Base-by-base conservation (phyloP, 208 protist species). In the Strigomonas culicis region DNA sequence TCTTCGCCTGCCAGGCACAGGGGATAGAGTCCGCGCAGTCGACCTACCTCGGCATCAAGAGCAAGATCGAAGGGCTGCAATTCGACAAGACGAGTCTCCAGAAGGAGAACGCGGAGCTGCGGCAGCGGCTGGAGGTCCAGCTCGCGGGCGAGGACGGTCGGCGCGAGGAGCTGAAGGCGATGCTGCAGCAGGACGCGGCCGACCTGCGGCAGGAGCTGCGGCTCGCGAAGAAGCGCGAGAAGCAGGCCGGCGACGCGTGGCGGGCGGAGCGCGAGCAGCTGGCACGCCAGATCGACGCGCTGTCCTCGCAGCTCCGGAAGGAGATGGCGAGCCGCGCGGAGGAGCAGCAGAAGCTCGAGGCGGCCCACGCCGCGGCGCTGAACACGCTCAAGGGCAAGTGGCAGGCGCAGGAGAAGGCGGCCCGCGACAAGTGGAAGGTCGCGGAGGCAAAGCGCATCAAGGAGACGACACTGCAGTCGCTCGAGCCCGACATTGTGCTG, bases 401-500 rank as follows among this genome's bases (percentile, higher is more conserved):
- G 82, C 79, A 86, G 27, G 79, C 83, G n/a, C 82, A 88, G 72
- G 92, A 97, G 63, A 93, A 85, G 60, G 73, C 70, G 13, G 72
- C 65, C 30, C 74, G 92, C 1, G 89, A 94, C 52, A 86, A 88
- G 71, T 97, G 92, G 89, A 79, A 80, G 44, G 70, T 91, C 44
- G 78, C 77, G 1, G 89, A 97, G 79, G 86, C 87, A 19, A 94
- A 90, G 66, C 77, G 82, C 25, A 97, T 97, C 65, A 97, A 97
- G 70, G 82, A 92, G 60, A 88, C 76, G 25, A 94, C 92, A 25
- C 68, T 97, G 53, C 90, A 95, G 74, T 90, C 92, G 13, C 77
- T 97, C 11, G 87, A 97, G 72, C 92, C 92, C 7, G 92, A 97
- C 56, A 97, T 97, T 60, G 88, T 93, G 46, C 74, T 95, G 56